Conservation (phyloP, 208 protist genomes). For the Phytomonas sp. region DNA sequence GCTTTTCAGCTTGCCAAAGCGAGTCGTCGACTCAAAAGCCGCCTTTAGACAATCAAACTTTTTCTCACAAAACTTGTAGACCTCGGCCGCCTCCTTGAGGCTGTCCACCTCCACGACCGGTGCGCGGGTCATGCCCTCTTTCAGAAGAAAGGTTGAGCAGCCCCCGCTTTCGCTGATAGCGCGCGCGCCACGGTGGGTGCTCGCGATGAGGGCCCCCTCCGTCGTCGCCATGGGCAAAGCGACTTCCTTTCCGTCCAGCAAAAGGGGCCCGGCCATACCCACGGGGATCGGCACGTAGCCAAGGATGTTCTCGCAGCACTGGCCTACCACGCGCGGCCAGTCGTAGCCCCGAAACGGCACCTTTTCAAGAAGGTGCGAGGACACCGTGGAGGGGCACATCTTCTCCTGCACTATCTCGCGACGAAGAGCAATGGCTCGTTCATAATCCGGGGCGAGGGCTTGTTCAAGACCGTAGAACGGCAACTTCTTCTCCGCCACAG, state of each 20-base stretch:
- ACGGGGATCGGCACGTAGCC: slow-evolving; percentile 96
- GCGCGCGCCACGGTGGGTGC: slow-evolving; percentile 92
- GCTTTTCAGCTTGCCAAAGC: slow-evolving; percentile 90
- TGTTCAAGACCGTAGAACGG: slow-evolving; percentile 82
- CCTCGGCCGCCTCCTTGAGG: slow-evolving; percentile 60
- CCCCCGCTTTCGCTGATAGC: slow-evolving; percentile 90
- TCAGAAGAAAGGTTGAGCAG: slow-evolving; percentile 81
- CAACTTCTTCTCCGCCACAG: slow-evolving; percentile 67
- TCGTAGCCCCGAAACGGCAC: slow-evolving; percentile 87
- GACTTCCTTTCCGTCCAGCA: slow-evolving; percentile 87
- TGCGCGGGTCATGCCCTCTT: slow-evolving; percentile 96
- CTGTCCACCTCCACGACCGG: slow-evolving; percentile 88
- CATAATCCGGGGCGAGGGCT: slow-evolving; percentile 78
- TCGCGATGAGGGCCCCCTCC: slow-evolving; percentile 96
- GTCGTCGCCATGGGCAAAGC: slow-evolving; percentile 96
- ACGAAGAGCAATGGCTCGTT: slow-evolving; percentile 76
- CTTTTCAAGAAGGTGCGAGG: slow-evolving; percentile 37
- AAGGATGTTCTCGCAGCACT: slow-evolving; percentile 95
- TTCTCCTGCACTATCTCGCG: slow-evolving; percentile 65
- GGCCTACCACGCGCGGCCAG: slow-evolving; percentile 86
- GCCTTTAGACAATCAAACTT: slow-evolving; percentile 76
- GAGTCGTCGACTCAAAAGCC: slow-evolving; percentile 91
- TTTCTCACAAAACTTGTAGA: slow-evolving; percentile 89
- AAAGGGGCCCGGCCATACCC: slow-evolving; percentile 91
- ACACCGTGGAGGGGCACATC: slow-evolving; percentile 21